phyloP scores from a whole-genome alignment of 495 filamentous ascomycete genomes.

The Lepidopterella palustris region DNA sequence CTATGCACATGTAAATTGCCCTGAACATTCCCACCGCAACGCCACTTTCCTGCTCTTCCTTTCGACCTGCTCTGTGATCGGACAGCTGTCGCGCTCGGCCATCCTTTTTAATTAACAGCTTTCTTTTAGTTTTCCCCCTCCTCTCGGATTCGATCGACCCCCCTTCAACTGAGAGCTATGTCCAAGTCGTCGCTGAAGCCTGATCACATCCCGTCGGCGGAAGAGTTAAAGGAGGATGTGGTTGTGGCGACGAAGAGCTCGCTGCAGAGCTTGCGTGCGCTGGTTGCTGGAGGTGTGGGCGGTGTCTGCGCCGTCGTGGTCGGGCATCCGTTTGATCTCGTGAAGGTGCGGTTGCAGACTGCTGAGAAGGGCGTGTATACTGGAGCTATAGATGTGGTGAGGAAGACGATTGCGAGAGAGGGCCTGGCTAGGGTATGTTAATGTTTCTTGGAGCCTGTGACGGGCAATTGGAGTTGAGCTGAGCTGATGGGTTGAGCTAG shows the following conservation, averaged over 20 bases:
- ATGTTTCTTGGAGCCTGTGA: background rate
- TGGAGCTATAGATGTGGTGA: conserved; percentile 84
- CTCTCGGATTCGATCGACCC: background rate
- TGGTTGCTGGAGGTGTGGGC: conserved; percentile 85
- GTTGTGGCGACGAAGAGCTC: conserved; percentile 35
- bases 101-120: too few species aligned
- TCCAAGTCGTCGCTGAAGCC: conserved; percentile 9
- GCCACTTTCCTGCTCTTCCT: background rate
- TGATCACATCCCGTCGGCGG: conserved; percentile 30
- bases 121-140: background rate
- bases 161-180: background rate
- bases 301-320: conserved; percentile 89
- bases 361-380: conserved; percentile 89
- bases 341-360: conserved; percentile 95
- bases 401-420: conserved; percentile 79
- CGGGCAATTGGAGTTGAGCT: background rate
- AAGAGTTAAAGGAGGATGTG: conserved; percentile 39
- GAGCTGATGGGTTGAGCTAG: conserved; percentile 32
- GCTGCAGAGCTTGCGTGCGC: conserved; percentile 56
- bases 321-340: conserved; percentile 94
- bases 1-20: background rate
- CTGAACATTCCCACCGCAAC: background rate
- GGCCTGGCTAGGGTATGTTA: conserved; percentile 55
- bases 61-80: background rate
- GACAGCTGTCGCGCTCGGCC: background rate